These are phyloP conservation scores for Helianthus annuus DNA, from an alignment of 129 eudicot species.

Conservation along the genomic window DNA sequence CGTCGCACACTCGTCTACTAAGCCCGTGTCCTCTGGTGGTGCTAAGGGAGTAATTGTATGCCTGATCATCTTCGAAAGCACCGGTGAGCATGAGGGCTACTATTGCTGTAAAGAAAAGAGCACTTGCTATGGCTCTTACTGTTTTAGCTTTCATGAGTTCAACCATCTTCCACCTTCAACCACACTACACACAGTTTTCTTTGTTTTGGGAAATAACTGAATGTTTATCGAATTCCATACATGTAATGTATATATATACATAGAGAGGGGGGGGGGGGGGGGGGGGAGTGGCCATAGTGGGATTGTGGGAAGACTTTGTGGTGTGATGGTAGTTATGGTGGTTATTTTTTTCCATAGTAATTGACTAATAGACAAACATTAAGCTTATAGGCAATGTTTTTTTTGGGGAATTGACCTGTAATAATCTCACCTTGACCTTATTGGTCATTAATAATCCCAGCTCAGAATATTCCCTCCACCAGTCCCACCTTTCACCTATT, in stretches of 20 bases:
- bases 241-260: not conserved
- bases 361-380: too few species aligned
- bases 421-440: too few species aligned
- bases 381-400: not conserved
- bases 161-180: too few species aligned
- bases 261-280: too few species aligned
- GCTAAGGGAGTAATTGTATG: slow-evolving; percentile 18
- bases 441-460: too few species aligned
- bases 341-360: too few species aligned
- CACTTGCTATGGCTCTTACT: slow-evolving; percentile 30
- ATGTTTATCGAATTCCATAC: not conserved
- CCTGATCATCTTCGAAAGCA: slow-evolving; percentile 26
- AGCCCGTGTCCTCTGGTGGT: slow-evolving; percentile 8
- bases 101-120: slow-evolving; percentile 27
- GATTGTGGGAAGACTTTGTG: slow-evolving; percentile 11
- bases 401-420: too few species aligned
- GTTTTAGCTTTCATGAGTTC: slow-evolving; percentile 28
- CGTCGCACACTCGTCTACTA: slow-evolving; percentile 41
- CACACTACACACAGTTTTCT: too few species aligned
- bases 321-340: not conserved
- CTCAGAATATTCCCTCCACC: too few species aligned
- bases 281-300: slow-evolving; percentile 1
- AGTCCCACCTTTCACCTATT: too few species aligned
- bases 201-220: slow-evolving; percentile 14
- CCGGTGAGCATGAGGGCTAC: slow-evolving; percentile 34